Conservation (phyloP, 2,329 filamentous ascomycete species). For the Penicillium sp. region DNA sequence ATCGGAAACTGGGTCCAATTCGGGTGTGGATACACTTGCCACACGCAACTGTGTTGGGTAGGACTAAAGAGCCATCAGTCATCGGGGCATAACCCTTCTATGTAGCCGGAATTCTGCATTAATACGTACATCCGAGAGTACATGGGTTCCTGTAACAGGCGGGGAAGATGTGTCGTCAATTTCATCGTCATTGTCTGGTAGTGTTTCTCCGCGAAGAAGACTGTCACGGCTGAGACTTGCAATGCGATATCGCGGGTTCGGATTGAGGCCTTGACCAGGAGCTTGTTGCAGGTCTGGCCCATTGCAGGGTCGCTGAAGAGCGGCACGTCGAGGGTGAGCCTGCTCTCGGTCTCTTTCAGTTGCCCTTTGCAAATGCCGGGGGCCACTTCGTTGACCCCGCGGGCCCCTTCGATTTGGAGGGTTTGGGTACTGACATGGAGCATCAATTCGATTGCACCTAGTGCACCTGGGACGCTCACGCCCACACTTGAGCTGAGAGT, state of each 20-base stretch:
- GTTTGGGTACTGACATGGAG: background rate
- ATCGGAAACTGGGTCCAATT: background rate
- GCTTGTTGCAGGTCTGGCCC: too few relatives aligned
- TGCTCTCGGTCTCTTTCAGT: background rate
- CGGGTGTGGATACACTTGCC: background rate
- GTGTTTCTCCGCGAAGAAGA: too few relatives aligned
- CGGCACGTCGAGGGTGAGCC: background rate
- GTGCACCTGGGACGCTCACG: constrained; percentile 1
- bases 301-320: too few relatives aligned
- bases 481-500: background rate
- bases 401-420: constrained; percentile 5
- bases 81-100: background rate
- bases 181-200: background rate
- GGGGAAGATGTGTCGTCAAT: background rate
- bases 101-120: background rate
- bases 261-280: too few relatives aligned
- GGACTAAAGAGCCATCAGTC: background rate
- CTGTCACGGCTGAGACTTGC: too few relatives aligned
- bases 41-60: constrained; percentile 1
- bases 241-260: too few relatives aligned
- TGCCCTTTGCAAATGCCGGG: background rate
- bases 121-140: constrained; percentile 1
- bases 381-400: background rate
- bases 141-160: background rate
- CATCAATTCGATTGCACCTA: background rate